Conservation (phyloP, 2,329 filamentous ascomycete genomes). For the Chrysoporthe cubensis region DNA sequence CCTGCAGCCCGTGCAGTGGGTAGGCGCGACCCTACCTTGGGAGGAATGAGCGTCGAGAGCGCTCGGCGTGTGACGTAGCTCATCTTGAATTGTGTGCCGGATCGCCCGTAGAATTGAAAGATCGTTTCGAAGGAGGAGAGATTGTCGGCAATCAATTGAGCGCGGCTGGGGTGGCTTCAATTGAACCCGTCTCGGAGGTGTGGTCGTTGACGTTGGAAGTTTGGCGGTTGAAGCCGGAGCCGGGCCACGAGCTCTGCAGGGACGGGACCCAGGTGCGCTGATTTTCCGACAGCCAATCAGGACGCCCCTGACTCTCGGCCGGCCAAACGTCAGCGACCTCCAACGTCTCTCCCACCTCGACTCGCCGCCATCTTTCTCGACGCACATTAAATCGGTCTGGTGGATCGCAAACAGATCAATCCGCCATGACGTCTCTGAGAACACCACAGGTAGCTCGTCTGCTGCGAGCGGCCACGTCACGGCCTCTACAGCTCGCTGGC, state of each 20-base stretch:
- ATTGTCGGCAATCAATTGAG: conserved; percentile 40
- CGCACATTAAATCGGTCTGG: conserved; percentile 6
- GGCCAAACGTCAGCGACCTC: conserved; percentile 24
- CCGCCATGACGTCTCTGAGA: conserved; percentile 69
- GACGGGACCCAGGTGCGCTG: conserved; percentile 38
- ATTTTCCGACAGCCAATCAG: conserved; percentile 39
- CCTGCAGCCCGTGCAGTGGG: not conserved
- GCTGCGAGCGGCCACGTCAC: conserved; percentile 49
- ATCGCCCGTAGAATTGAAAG: conserved; percentile 5
- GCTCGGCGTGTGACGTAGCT: conserved; percentile 88
- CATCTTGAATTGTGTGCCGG: conserved; percentile 66
- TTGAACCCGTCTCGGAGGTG: conserved; percentile 17
- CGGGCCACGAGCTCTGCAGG: conserved; percentile 27
- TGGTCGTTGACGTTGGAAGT: conserved; percentile 25
- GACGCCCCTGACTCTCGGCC: conserved; percentile 7
- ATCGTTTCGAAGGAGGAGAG: conserved; percentile 6
- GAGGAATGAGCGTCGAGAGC: conserved; percentile 98
- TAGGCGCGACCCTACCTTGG: conserved; percentile 71
- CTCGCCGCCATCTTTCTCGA: conserved; percentile 1
- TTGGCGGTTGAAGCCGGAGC: conserved; percentile 26
- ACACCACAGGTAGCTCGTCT: conserved; percentile 56
- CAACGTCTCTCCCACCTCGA: not conserved
- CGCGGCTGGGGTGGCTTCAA: conserved; percentile 38
- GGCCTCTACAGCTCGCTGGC: conserved; percentile 48
- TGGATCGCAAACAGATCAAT: conserved; percentile 23